phyloP scores from a whole-genome alignment of 2,329 filamentous ascomycete genomes.

The Epichloe gansuensis region DNA sequence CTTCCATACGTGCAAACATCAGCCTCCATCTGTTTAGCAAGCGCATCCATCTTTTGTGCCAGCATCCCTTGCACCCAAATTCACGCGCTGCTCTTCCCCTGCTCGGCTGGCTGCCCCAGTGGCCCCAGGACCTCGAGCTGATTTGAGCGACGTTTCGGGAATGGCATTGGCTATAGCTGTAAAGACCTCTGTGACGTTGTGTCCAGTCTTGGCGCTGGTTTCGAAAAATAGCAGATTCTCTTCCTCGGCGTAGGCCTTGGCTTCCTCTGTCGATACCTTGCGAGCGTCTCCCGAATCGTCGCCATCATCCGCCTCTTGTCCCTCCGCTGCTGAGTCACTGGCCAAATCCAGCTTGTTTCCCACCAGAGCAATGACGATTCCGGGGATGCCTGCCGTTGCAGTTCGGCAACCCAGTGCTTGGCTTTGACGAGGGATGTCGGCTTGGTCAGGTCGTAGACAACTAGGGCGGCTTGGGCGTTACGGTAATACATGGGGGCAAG shows the following conservation, averaged over 20 bases:
- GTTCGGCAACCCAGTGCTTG: slow-evolving; percentile 96
- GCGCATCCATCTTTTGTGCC: slow-evolving; percentile 86
- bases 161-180: slow-evolving; percentile 97
- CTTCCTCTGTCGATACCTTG: slow-evolving; percentile 84
- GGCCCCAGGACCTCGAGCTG: slow-evolving; percentile 60
- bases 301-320: slow-evolving; percentile 42
- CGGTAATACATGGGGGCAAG: slow-evolving; percentile 99
- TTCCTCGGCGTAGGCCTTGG: slow-evolving; percentile 86
- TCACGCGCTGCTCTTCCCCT: slow-evolving; percentile 65
- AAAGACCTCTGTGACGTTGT: slow-evolving; percentile 92
- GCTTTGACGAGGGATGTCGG: slow-evolving; percentile 91
- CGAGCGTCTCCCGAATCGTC: slow-evolving; percentile 61
- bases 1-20: slow-evolving; percentile 1
- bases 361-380: slow-evolving; percentile 92
- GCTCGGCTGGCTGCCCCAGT: slow-evolving; percentile 46
- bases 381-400: slow-evolving; percentile 89
- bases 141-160: slow-evolving; percentile 92
- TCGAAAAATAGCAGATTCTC: slow-evolving; percentile 93
- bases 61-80: slow-evolving; percentile 61
- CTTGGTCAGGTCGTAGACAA: slow-evolving; percentile 98
- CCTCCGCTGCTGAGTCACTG: slow-evolving; percentile 38
- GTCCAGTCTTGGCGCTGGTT: slow-evolving; percentile 91
- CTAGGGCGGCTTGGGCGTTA: slow-evolving; percentile 92
- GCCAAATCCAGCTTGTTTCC: slow-evolving; percentile 95
- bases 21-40: slow-evolving; percentile 42